A percentile compares a stretch with the other conserved stretches of the same genome.
Conservation (phyloP, 768 basidiomycete species). For the Podaxis carcinomalis region DNA sequence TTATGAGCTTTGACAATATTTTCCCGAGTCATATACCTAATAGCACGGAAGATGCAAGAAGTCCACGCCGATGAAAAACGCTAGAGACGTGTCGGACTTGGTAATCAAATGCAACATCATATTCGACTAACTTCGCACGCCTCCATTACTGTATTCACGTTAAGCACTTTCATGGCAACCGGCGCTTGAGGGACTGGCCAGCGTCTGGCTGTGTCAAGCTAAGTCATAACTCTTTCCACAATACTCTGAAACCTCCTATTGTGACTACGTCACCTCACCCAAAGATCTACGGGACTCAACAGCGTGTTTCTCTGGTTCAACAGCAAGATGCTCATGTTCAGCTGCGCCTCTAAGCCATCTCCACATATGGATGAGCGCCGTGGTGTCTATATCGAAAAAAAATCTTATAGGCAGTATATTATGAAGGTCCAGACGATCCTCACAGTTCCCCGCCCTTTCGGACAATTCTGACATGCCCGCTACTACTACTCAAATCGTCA, state of each 20-base stretch:
- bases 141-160: neutral
- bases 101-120: neutral
- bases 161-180: neutral
- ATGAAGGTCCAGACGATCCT: too few relatives aligned
- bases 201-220: neutral
- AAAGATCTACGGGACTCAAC: neutral
- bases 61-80: neutral
- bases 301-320: neutral
- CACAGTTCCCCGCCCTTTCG: neutral
- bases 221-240: neutral
- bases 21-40: slow-evolving; percentile 35
- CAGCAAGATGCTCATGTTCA: neutral
- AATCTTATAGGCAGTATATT: neutral
- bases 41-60: neutral
- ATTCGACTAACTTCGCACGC: neutral
- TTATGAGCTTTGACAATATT: slow-evolving; percentile 48
- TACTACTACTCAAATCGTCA: neutral
- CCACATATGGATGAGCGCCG: neutral
- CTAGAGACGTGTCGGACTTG: neutral
- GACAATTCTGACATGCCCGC: neutral
- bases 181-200: neutral
- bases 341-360: neutral
- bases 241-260: neutral
- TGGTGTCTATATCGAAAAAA: neutral
- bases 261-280: neutral